These are phyloP conservation scores for Cercospora zeae-maydis DNA, from an alignment of 2,329 filamentous ascomycete species.

Conservation along the genomic window DNA sequence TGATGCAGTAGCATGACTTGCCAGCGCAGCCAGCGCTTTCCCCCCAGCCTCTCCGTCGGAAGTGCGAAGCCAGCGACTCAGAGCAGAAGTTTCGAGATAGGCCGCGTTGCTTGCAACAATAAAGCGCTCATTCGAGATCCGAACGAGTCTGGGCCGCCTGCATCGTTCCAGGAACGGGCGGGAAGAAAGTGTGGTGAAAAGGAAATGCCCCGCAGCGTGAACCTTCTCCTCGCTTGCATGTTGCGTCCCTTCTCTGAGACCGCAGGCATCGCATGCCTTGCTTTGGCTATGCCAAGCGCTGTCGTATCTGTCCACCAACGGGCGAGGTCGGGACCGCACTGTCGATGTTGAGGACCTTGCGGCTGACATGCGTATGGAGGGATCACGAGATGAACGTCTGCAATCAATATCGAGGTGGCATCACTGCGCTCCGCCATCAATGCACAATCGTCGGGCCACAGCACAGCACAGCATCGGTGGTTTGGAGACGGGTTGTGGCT, in stretches of 20 bases:
- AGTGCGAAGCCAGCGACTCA: conserved; percentile 6
- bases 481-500: conserved; percentile 15
- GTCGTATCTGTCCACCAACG: background rate
- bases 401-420: background rate
- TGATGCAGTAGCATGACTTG: conserved; percentile 6
- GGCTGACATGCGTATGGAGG: background rate
- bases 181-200: background rate
- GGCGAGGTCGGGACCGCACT: background rate
- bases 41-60: background rate
- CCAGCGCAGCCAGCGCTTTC: background rate
- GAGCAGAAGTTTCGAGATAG: background rate
- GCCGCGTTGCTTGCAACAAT: background rate
- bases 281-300: background rate
- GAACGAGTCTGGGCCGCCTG: background rate
- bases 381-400: background rate
- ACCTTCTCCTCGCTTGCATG: background rate
- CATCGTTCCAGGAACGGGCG: background rate
- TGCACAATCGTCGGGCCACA: background rate
- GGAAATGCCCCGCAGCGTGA: conserved; percentile 2
- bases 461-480: conserved; percentile 7
- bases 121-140: background rate
- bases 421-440: background rate
- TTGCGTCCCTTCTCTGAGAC: background rate
- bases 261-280: conserved; percentile 7
- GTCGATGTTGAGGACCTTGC: conserved; percentile 2